These are phyloP conservation scores for Parathielavia appendiculata DNA, from an alignment of 495 filamentous ascomycete species.

Conservation along the genomic window DNA sequence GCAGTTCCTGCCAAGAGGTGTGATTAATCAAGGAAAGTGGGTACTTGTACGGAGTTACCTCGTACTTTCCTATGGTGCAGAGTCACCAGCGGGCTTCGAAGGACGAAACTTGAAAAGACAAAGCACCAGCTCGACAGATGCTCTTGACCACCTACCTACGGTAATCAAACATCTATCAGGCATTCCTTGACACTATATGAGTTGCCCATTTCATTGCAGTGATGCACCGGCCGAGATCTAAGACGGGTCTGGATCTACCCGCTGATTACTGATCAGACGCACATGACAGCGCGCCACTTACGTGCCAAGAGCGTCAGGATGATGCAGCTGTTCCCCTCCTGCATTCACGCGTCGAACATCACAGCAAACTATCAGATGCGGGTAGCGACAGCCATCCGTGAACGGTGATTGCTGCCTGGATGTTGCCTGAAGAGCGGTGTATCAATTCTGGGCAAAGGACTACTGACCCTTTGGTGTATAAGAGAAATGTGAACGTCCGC, in stretches of 20 bases:
- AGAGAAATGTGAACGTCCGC: too few species aligned
- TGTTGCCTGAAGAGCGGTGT: constrained; percentile 3
- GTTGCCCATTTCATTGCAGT: not conserved
- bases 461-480: too few species aligned
- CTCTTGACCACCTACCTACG: too few species aligned
- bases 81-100: too few species aligned
- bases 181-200: not conserved
- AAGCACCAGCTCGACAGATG: too few species aligned
- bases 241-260: not conserved
- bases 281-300: constrained; percentile 11
- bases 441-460: too few species aligned
- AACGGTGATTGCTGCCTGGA: constrained; percentile 7
- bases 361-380: not conserved
- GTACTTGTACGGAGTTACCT: too few species aligned
- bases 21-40: too few species aligned
- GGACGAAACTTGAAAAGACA: too few species aligned
- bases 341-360: not conserved
- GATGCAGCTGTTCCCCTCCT: not conserved
- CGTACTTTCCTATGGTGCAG: too few species aligned
- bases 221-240: not conserved
- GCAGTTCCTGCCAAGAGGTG: not conserved
- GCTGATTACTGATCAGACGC: constrained; percentile 10
- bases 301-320: not conserved
- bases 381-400: too few species aligned
- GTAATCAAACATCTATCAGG: too few species aligned